Conservation (phyloP, 2,329 filamentous ascomycete species). For the Neonectria sp. region DNA sequence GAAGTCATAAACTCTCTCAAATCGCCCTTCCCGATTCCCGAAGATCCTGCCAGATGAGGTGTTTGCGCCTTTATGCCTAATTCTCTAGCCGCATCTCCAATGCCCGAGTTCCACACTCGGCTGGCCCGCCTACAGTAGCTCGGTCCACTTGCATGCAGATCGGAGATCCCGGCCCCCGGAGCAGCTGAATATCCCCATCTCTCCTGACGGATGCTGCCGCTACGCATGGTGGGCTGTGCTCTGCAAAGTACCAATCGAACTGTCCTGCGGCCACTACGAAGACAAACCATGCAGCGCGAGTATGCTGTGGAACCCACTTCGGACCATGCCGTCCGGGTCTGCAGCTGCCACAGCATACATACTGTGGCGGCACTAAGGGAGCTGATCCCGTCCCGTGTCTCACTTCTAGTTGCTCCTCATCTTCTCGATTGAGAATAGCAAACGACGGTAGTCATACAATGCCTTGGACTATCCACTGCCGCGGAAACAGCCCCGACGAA, state of each 20-base stretch:
- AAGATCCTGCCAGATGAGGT: neutral
- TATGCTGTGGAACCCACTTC: neutral
- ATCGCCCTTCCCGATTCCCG: neutral
- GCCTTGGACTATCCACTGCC: neutral
- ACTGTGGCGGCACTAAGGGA: neutral
- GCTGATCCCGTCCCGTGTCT: slow-evolving; percentile 1
- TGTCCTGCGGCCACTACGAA: neutral
- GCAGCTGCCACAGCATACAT: neutral
- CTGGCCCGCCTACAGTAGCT: neutral
- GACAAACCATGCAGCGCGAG: neutral
- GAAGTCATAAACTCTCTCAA: neutral
- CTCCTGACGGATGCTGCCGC: neutral
- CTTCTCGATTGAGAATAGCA: neutral
- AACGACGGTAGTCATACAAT: neutral
- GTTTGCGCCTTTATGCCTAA: neutral
- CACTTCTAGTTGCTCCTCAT: neutral
- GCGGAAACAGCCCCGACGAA: neutral
- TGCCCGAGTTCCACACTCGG: neutral
- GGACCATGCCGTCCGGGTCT: neutral
- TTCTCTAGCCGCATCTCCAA: neutral
- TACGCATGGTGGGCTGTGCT: neutral
- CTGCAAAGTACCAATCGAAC: neutral
- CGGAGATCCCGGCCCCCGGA: neutral
- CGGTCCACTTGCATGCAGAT: neutral
- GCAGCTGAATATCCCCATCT: neutral